Conservation (phyloP, 2,329 filamentous ascomycete species). For the Keithomyces neogunnii region DNA sequence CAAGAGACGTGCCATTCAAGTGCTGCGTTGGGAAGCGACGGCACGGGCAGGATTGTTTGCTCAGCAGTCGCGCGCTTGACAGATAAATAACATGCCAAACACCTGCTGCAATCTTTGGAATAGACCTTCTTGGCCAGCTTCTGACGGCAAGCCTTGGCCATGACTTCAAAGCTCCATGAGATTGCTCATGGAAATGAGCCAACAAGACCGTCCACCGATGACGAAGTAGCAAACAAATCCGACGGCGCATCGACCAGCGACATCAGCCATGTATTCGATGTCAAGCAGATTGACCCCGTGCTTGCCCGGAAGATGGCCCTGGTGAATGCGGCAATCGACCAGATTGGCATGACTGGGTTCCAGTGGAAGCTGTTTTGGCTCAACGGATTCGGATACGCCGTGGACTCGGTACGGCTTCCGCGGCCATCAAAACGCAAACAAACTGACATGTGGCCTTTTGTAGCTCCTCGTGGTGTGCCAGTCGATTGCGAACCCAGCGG, state of each 20-base stretch:
- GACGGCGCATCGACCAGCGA: slow-evolving; percentile 1
- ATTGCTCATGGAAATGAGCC: too few relatives aligned
- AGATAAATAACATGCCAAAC: too few relatives aligned
- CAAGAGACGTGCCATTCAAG: slow-evolving; percentile 2
- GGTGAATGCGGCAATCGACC: slow-evolving; percentile 7
- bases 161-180: too few relatives aligned
- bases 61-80: too few relatives aligned
- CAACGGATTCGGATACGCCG: not conserved
- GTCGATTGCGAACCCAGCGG: not conserved
- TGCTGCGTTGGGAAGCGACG: too few relatives aligned
- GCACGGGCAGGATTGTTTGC: too few relatives aligned
- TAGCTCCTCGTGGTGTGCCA: not conserved
- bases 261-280: slow-evolving; percentile 6
- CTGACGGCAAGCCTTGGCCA: too few relatives aligned
- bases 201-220: too few relatives aligned
- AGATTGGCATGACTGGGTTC: slow-evolving; percentile 9
- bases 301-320: slow-evolving; percentile 9
- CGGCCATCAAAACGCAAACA: not conserved
- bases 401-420: not conserved
- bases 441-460: not conserved
- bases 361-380: slow-evolving; percentile 9
- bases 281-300: slow-evolving; percentile 6
- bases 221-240: not conserved
- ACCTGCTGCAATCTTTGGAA: too few relatives aligned
- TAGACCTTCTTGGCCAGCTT: too few relatives aligned